Conservation (phyloP, 306 rosid genomes). For the Rosa lucieae region DNA sequence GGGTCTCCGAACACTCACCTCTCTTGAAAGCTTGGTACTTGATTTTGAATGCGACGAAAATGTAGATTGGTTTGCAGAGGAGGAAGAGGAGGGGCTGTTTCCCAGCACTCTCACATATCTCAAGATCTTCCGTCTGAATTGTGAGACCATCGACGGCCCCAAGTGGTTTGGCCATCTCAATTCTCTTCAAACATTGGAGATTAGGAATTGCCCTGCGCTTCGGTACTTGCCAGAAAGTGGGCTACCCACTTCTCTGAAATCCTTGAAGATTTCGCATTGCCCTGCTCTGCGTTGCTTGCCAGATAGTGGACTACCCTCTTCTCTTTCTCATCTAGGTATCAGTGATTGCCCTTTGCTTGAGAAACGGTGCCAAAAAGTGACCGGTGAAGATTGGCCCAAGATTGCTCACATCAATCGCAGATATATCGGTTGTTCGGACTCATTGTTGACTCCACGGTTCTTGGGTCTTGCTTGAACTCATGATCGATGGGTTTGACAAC, state of each 20-base stretch:
- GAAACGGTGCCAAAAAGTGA: background rate
- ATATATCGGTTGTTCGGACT: no score
- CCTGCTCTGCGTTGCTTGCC: background rate
- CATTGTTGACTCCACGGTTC: no score
- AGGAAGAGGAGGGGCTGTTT: background rate
- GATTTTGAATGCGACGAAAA: background rate
- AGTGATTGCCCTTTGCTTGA: background rate
- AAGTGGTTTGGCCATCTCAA: slow-evolving; percentile 23
- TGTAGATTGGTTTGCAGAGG: background rate
- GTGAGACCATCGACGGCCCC: background rate
- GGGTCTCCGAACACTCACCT: background rate
- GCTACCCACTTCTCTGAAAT: no score
- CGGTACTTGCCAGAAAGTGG: no score
- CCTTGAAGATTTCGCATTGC: background rate
- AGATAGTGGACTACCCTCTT: background rate
- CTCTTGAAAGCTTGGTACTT: background rate
- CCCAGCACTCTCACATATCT: background rate
- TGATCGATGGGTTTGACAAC: no score
- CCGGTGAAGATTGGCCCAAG: slow-evolving; percentile 36
- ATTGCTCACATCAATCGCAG: slow-evolving; percentile 17
- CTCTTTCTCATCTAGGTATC: background rate
- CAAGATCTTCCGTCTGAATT: background rate
- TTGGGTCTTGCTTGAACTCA: no score
- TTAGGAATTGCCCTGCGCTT: no score
- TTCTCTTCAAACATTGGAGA: background rate